Percentiles rank a stretch among this genome's conserved stretches.
Evolutionary conservation across 345 rosid species (phyloP).

Genomic region (Toxicodendron radicans): DNA sequence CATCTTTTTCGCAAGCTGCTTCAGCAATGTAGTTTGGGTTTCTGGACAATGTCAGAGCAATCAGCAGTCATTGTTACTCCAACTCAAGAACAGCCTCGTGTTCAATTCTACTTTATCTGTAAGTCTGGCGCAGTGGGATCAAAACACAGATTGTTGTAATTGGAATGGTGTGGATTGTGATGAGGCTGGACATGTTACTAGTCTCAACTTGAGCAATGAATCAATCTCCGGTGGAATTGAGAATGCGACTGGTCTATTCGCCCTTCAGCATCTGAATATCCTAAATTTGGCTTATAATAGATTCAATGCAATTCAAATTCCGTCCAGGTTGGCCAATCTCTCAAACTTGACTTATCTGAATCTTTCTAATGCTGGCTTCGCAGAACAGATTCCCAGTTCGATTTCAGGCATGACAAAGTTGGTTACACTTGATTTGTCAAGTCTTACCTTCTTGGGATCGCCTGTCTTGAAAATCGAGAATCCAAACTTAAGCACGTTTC

Average conservation of each 20-base stretch:
- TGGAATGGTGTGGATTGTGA: conserved; percentile 53
- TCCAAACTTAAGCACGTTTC: conserved; percentile 29
- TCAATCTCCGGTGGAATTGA: conserved; percentile 33
- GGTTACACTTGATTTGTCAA: conserved; percentile 48
- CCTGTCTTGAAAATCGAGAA: conserved; percentile 26
- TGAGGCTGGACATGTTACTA: conserved; percentile 32
- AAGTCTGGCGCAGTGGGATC: conserved; percentile 34
- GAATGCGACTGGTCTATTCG: conserved; percentile 34
- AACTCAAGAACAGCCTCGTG: conserved; percentile 30
- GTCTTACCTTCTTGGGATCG: neutral
- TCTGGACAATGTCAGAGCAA: conserved; percentile 36
- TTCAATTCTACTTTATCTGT: neutral
- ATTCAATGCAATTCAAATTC: conserved; percentile 26
- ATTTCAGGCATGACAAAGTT: conserved; percentile 38
- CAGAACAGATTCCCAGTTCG: conserved; percentile 37
- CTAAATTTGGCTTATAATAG: conserved; percentile 45
- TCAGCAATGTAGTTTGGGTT: conserved; percentile 7
- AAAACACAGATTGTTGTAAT: conserved; percentile 27
- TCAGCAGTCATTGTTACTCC: conserved; percentile 38
- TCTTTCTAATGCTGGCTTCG: conserved; percentile 33
- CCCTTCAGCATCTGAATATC: conserved; percentile 33
- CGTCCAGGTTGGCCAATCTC: conserved; percentile 33
- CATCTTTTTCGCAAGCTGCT: neutral
- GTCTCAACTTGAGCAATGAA: conserved; percentile 42
- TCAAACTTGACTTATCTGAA: conserved; percentile 31